Percentiles rank a stretch among this genome's conserved stretches.
These are phyloP conservation scores for Chlorella sorokiniana DNA, from an alignment of 139 green algal genomes.

Conservation along the genomic window DNA sequence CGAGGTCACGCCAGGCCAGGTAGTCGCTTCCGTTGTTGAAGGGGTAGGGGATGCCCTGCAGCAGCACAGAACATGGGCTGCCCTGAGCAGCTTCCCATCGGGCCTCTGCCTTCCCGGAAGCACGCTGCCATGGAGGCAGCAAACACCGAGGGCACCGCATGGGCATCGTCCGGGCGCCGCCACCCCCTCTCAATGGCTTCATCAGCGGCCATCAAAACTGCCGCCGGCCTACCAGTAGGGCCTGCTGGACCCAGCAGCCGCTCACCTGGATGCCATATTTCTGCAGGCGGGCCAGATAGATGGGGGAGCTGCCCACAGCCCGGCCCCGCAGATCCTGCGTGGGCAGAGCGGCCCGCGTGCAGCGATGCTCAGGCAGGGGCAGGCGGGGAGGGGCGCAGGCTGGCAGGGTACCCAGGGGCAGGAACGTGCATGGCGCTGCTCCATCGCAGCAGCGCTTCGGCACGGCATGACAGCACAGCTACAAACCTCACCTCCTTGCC, in stretches of 20 bases:
- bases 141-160: neutral
- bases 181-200: neutral
- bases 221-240: no score
- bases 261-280: neutral
- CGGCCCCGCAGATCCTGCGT: neutral
- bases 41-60: conserved; percentile 2
- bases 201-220: no score
- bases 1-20: conserved; percentile 8
- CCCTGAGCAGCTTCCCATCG: no score
- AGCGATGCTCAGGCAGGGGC: neutral
- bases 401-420: no score
- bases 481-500: no score
- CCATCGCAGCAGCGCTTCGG: no score
- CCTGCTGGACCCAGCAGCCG: no score
- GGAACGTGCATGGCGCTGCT: no score
- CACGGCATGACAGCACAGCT: no score
- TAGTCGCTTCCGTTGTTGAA: conserved; percentile 4
- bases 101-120: no score
- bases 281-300: neutral
- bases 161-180: neutral
- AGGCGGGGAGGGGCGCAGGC: no score
- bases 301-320: conserved; percentile 2
- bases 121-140: no score
- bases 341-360: neutral
- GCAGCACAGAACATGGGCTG: neutral